Conservation (phyloP, 495 filamentous ascomycete genomes). For the Neurospora sp. region DNA sequence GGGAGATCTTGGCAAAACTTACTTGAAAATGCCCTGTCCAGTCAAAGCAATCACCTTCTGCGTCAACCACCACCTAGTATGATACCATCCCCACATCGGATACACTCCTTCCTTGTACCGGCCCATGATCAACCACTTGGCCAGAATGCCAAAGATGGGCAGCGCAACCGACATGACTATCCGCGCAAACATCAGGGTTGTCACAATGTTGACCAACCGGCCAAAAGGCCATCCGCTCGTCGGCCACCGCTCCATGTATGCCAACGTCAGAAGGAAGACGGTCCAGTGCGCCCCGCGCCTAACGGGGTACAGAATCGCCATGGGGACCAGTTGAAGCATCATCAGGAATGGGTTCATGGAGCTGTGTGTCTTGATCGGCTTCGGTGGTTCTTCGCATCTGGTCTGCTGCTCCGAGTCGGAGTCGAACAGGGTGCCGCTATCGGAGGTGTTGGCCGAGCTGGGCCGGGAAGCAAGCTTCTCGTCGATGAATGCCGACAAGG, state of each 20-base stretch:
- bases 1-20: not conserved
- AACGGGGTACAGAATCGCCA: conserved; percentile 26
- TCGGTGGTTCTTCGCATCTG: not conserved
- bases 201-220: conserved; percentile 26
- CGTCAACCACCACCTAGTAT: conserved; percentile 40
- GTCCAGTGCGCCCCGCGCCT: conserved; percentile 32
- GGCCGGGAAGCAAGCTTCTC: conserved; percentile 7
- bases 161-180: conserved; percentile 14
- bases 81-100: conserved; percentile 40
- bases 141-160: conserved; percentile 27
- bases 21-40: conserved; percentile 29
- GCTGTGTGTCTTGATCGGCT: conserved; percentile 21
- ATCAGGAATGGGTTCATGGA: conserved; percentile 29
- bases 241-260: conserved; percentile 13
- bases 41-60: conserved; percentile 32
- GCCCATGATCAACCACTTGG: conserved; percentile 38
- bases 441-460: conserved; percentile 14
- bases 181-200: conserved; percentile 23
- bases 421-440: not conserved
- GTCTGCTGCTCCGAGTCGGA: not conserved
- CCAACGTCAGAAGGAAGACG: conserved; percentile 25
- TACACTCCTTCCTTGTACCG: conserved; percentile 32
- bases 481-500: conserved; percentile 20
- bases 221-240: conserved; percentile 18
- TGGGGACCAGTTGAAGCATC: conserved; percentile 29